Percentiles rank a stretch among this genome's conserved stretches.
phyloP scores from a whole-genome alignment of 192 early-diverging fungal genomes.

The Fimicolochytrium jonesii region DNA sequence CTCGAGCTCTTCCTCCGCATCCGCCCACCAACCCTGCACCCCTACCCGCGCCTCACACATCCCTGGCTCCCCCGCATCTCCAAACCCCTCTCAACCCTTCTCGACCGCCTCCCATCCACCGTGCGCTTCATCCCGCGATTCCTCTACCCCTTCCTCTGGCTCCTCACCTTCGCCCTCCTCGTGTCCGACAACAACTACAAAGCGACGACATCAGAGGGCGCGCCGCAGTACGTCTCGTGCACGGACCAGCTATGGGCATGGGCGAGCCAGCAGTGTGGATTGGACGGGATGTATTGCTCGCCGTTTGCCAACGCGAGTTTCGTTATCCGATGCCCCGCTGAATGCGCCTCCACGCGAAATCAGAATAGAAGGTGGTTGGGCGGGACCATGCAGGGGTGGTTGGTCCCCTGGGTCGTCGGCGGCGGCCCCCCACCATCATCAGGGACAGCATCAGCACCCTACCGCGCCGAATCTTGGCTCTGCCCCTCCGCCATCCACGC shows the following conservation, averaged over 20 bases:
- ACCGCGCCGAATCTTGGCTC: constrained; percentile 33
- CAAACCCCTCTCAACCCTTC: background rate
- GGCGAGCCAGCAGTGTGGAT: constrained; percentile 1
- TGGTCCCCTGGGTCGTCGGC: constrained; percentile 31
- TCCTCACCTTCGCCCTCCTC: constrained; percentile 8
- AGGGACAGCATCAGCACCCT: too few species aligned
- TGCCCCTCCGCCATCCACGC: constrained; percentile 31
- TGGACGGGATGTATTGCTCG: constrained; percentile 17
- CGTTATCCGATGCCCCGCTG: constrained; percentile 15
- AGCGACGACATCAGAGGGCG: background rate
- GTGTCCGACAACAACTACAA: constrained; percentile 22
- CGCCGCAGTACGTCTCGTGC: constrained; percentile 9
- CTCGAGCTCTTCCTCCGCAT: background rate
- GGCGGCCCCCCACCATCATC: background rate
- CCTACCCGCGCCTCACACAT: background rate
- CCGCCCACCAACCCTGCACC: background rate
- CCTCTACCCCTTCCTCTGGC: constrained; percentile 13
- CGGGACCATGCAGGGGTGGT: background rate
- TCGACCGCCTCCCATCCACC: background rate
- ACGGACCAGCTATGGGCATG: constrained; percentile 20
- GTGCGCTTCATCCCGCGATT: background rate
- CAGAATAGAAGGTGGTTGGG: constrained; percentile 26
- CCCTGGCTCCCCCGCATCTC: background rate
- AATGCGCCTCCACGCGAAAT: constrained; percentile 7
- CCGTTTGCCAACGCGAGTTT: constrained; percentile 12